Conservation (phyloP, 106 monocot species). For the Dendrobium officinale region DNA sequence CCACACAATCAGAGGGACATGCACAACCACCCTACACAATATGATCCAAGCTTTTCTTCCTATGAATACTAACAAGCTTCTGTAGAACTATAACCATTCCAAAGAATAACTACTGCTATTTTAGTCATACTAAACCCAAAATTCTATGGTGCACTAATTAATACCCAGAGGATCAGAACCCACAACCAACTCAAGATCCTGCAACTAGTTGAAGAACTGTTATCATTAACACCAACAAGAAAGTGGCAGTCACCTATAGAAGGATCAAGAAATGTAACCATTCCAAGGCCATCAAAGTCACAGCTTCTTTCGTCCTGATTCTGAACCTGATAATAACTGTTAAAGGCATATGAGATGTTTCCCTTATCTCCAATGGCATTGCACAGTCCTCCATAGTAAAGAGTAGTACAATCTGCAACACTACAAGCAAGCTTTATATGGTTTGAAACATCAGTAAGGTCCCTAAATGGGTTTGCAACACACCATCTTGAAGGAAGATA, state of each 20-base stretch:
- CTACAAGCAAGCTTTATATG: conserved; percentile 72
- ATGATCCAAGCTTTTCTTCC: background rate
- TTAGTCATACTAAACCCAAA: background rate
- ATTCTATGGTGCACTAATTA: conserved; percentile 15
- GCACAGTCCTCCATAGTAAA: conserved; percentile 73
- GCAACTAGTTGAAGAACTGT: conserved; percentile 23
- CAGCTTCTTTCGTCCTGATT: conserved; percentile 67
- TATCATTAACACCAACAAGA: conserved; percentile 58
- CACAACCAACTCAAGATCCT: conserved; percentile 22
- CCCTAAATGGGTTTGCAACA: conserved; percentile 53
- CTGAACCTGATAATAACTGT: conserved; percentile 79
- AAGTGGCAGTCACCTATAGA: conserved; percentile 68
- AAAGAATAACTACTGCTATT: background rate
- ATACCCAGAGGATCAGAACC: conserved; percentile 37
- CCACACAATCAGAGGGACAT: background rate
- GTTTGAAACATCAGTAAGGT: conserved; percentile 35
- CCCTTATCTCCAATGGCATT: conserved; percentile 68
- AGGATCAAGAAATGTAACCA: conserved; percentile 89
- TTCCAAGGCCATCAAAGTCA: conserved; percentile 86
- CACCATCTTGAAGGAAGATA: conserved; percentile 83
- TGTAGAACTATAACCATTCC: background rate
- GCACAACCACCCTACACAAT: background rate
- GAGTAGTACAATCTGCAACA: conserved; percentile 68
- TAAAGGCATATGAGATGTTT: conserved; percentile 80
- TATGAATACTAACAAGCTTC: background rate